phyloP scores from a whole-genome alignment of 495 filamentous ascomycete species.

The Lepraria neglecta region DNA sequence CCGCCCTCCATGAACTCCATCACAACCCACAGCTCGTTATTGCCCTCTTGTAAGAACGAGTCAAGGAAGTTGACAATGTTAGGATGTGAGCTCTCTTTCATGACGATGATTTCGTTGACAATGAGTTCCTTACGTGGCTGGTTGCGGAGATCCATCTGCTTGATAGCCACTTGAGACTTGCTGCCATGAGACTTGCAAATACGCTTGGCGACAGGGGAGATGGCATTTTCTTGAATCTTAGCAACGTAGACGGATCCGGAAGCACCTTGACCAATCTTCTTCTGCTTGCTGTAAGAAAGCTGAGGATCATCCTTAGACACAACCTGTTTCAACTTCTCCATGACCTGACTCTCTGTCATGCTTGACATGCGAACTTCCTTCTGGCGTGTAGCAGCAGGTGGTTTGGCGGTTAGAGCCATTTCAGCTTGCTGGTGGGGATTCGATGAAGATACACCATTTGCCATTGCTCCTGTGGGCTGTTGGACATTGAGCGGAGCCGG shows the following conservation, averaged over 20 bases:
- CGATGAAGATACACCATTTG: constrained; percentile 40
- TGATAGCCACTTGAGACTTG: constrained; percentile 86
- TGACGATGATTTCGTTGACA: constrained; percentile 98
- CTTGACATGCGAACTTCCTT: constrained; percentile 94
- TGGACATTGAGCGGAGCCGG: constrained; percentile 91
- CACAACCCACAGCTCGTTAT: constrained; percentile 92
- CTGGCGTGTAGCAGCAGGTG: constrained; percentile 59
- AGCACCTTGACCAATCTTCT: constrained; percentile 97
- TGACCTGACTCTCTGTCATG: constrained; percentile 94
- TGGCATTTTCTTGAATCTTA: constrained; percentile 72
- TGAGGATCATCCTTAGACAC: constrained; percentile 91
- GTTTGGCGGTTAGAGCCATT: constrained; percentile 70
- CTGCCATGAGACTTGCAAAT: constrained; percentile 62
- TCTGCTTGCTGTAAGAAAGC: constrained; percentile 91
- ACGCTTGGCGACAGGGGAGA: constrained; percentile 57
- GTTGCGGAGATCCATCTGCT: constrained; percentile 98
- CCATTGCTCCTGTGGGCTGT: constrained; percentile 47
- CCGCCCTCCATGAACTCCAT: constrained; percentile 99
- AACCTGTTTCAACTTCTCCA: constrained; percentile 86
- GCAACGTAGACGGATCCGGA: constrained; percentile 98
- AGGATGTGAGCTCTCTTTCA: constrained; percentile 96
- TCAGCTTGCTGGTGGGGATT: constrained; percentile 76
- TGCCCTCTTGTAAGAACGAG: constrained; percentile 88
- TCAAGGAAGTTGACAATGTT: constrained; percentile 99
- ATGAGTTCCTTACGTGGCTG: constrained; percentile 98